These are phyloP conservation scores for Plenodomus tracheiphilus DNA, from an alignment of 2,329 filamentous ascomycete species.

Conservation along the genomic window DNA sequence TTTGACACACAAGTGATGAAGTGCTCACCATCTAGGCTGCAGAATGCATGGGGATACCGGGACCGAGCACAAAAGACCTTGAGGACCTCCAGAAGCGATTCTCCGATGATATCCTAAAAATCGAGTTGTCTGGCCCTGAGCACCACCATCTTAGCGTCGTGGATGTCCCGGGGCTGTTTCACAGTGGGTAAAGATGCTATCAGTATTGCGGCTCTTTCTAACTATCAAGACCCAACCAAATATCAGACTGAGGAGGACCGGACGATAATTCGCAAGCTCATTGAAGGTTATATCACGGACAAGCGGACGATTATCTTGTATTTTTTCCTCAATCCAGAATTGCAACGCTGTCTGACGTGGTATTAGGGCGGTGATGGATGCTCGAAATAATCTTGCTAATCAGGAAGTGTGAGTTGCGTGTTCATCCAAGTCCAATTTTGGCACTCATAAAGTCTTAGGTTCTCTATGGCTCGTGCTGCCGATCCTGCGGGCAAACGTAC, in stretches of 20 bases:
- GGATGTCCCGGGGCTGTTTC: conserved; percentile 46
- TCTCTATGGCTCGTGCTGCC: conserved; percentile 43
- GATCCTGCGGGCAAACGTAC: conserved; percentile 53
- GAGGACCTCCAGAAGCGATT: conserved; percentile 12
- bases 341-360: background rate
- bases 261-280: conserved; percentile 9
- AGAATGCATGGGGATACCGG: conserved; percentile 10
- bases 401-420: conserved; percentile 10
- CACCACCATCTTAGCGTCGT: conserved; percentile 43
- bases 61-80: conserved; percentile 7
- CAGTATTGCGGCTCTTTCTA: background rate
- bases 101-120: conserved; percentile 38
- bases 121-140: conserved; percentile 47
- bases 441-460: conserved; percentile 3
- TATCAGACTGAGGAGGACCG: conserved; percentile 10
- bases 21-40: conserved; percentile 4
- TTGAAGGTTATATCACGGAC: conserved; percentile 9
- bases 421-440: background rate
- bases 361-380: conserved; percentile 11
- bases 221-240: conserved; percentile 9
- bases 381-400: conserved; percentile 13
- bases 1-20: background rate
- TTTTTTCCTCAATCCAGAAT: background rate
- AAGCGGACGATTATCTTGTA: conserved; percentile 11
- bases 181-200: conserved; percentile 4